Evolutionary conservation across 2,329 filamentous ascomycete genomes (phyloP), one percentile per base, ranked within the genome.

Genomic region (Fusarium armeniacum): DNA sequence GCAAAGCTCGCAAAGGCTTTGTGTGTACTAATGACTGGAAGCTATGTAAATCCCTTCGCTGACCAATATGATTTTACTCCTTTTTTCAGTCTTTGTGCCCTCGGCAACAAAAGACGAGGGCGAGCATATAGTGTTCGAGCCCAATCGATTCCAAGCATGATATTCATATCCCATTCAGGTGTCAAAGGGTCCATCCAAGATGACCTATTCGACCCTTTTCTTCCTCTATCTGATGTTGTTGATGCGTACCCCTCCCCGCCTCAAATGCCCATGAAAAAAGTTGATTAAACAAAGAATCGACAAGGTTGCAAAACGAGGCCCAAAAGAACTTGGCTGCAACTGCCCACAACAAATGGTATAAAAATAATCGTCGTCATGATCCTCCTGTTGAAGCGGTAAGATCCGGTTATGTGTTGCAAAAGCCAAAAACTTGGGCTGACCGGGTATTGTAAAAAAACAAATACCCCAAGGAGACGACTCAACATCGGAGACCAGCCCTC

Each of bases 201-300:
- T 57, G 66, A 45, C 69, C 58, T 56, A 38, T 57, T 49, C 45
- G 51, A 43, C 36, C 47, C 43, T 61, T 53, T 53, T 58, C 60
- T 72, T 63, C 68, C 65, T 74, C 38, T 63, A 44, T 38, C 32
- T 56, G 53, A 56, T 49, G 30, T 61, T 63, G 52, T 61, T 63
- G 52, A 74, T 72, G 60, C 62, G 62, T 46, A 56, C 36, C 60
- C 60, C 60, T 72, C 40, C 58, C 60, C 72, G 47, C 55, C 59
- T 53, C 49, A 62, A 58, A 70, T 65, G 54, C 57, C 44, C 60
- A 64, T 61, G 47, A 67, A 64, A 66, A 67, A 64, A 66, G 50
- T 70, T 73, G 68, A 75, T 70, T 71, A 75, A 75, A 73, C 63
- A 72, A 71, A 64, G 71, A 76, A 69, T 71, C 45, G 71, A 76